Conservation (phyloP, 2,329 filamentous ascomycete species). For the Colletotrichum plurivorum region DNA sequence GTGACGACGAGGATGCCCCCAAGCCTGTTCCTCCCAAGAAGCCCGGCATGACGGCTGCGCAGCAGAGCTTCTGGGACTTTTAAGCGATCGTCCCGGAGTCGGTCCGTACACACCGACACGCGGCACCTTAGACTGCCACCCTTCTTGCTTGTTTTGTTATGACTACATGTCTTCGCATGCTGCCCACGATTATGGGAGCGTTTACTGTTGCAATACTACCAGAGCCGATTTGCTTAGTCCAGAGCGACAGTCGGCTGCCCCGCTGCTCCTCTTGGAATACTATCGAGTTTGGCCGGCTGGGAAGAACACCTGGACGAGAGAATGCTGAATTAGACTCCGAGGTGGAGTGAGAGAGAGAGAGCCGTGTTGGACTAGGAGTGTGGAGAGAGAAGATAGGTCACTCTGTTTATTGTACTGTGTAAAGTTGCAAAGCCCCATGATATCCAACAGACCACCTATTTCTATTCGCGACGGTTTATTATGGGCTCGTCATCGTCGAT, state of each 20-base stretch:
- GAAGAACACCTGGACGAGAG: slow-evolving; percentile 15
- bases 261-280: not conserved
- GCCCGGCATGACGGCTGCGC: slow-evolving; percentile 47
- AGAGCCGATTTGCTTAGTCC: slow-evolving; percentile 36
- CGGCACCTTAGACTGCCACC: slow-evolving; percentile 2
- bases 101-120: slow-evolving; percentile 24
- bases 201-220: slow-evolving; percentile 28
- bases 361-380: slow-evolving; percentile 26
- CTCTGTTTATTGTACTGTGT: slow-evolving; percentile 30
- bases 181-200: slow-evolving; percentile 51
- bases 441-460: slow-evolving; percentile 39
- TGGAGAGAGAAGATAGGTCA: slow-evolving; percentile 12
- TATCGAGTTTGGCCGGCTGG: not conserved
- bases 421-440: slow-evolving; percentile 37
- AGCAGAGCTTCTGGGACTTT: slow-evolving; percentile 64
- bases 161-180: slow-evolving; percentile 50
- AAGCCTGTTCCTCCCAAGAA: slow-evolving; percentile 57
- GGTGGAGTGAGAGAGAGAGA: slow-evolving; percentile 1
- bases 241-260: not conserved
- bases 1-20: slow-evolving; percentile 56
- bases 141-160: slow-evolving; percentile 42
- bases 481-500: not conserved
- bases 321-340: slow-evolving; percentile 9
- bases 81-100: slow-evolving; percentile 45
- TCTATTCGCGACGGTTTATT: not conserved